These are phyloP conservation scores for Auriscalpium microsporum DNA, from an alignment of 768 basidiomycete species.

Conservation along the genomic window DNA sequence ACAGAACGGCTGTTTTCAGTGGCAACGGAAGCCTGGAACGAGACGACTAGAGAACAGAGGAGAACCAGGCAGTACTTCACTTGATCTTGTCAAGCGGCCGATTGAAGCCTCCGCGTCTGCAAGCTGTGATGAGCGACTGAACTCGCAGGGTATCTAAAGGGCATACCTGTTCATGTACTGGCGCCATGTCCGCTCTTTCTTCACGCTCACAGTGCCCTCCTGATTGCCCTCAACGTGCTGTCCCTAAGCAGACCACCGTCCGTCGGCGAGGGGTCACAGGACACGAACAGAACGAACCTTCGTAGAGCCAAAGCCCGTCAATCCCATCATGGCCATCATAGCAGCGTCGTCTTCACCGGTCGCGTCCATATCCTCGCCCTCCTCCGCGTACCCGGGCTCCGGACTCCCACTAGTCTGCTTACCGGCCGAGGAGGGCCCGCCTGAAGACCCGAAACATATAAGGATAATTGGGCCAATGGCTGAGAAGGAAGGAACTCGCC, in stretches of 20 bases:
- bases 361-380: slow-evolving; percentile 39
- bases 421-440: not conserved
- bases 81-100: slow-evolving; percentile 96
- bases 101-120: slow-evolving; percentile 79
- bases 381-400: slow-evolving; percentile 37
- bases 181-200: slow-evolving; percentile 86
- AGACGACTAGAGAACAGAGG: not conserved
- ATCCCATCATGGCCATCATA: slow-evolving; percentile 89
- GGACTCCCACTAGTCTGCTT: not conserved
- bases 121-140: slow-evolving; percentile 1
- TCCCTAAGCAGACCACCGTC: slow-evolving; percentile 37
- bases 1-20: too few relatives aligned
- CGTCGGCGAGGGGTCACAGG: not conserved
- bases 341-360: slow-evolving; percentile 65
- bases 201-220: slow-evolving; percentile 55
- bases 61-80: slow-evolving; percentile 25
- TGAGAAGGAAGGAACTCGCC: not conserved
- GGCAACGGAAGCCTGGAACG: not conserved
- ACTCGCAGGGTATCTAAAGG: slow-evolving; percentile 8
- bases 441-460: not conserved
- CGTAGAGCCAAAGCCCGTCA: slow-evolving; percentile 80
- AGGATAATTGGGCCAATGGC: not conserved
- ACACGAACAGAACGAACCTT: slow-evolving; percentile 47
- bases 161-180: slow-evolving; percentile 95
- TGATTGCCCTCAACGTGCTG: slow-evolving; percentile 79